A percentile compares a stretch with the other conserved stretches of the same genome.
phyloP scores from a whole-genome alignment of 192 early-diverging fungal genomes.

The Gaertneriomyces semiglobifer region DNA sequence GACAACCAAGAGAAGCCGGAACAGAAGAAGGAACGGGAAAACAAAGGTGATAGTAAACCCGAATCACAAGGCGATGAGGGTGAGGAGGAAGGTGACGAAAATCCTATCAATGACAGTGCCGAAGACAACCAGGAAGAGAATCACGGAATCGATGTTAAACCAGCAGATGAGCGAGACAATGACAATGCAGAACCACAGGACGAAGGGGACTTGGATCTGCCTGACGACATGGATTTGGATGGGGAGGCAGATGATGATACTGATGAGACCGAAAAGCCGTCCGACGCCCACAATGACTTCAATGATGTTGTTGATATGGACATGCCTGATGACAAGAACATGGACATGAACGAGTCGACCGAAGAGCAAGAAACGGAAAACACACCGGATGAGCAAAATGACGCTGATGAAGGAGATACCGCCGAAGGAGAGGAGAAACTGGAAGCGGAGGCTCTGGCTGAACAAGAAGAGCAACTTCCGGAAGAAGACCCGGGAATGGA shows the following conservation, averaged over 20 bases:
- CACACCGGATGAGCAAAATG: constrained; percentile 33
- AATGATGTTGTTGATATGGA: constrained; percentile 30
- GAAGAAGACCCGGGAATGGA: constrained; percentile 44
- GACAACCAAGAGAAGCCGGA: constrained; percentile 42
- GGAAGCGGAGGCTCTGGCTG: constrained; percentile 43
- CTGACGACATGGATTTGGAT: constrained; percentile 74
- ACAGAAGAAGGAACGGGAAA: constrained; percentile 40
- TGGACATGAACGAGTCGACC: constrained; percentile 32
- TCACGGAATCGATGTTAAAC: constrained; percentile 44
- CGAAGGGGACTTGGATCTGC: constrained; percentile 73
- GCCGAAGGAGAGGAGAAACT: constrained; percentile 47
- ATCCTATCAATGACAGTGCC: constrained; percentile 43
- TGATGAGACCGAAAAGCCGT: constrained; percentile 17
- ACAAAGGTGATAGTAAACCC: constrained; percentile 41
- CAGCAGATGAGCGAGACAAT: constrained; percentile 44
- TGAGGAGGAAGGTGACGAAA: constrained; percentile 41
- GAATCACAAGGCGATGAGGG: constrained; percentile 47
- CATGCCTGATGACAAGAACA: constrained; percentile 39
- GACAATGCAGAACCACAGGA: constrained; percentile 51
- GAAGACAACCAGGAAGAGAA: constrained; percentile 49
- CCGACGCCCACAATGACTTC: constrained; percentile 44
- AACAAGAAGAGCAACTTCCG: constrained; percentile 36
- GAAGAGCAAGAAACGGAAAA: constrained; percentile 30
- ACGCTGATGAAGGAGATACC: constrained; percentile 33
- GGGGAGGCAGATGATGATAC: constrained; percentile 51